Evolutionary conservation across 257 asterid genomes (phyloP), one percentile per base, ranked within the genome.

Genomic region (Thymus quinquecostatus): DNA sequence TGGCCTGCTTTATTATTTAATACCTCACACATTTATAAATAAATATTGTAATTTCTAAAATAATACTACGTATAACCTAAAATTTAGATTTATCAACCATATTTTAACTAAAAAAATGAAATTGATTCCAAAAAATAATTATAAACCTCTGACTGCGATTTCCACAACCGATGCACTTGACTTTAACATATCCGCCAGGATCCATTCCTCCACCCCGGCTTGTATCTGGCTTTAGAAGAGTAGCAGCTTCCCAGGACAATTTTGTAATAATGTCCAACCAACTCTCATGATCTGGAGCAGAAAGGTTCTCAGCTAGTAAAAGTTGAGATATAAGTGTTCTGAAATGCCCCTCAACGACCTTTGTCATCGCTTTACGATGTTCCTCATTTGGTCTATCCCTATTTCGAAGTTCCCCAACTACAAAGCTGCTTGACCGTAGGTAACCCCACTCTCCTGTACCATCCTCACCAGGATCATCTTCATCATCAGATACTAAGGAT

Each of bases 171-270:
- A 89, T 50, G 77, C 96, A 89, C 80, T 89, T 89, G 69, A 89
- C 88, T 77, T 89, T 89, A 56, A 89, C 96, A 82, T 89, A 89
- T 68, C 90, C 89, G 66, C 92, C 95, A 73, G 96, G 96, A 80
- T 89, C 96, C 96, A 89, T 89, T 68, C 90, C 90, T 61, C 96
- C 95, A 40, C 83, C 82, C 75, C 60, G 79, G 82, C 96, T 89
- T 66, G 85, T 87, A 80, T 89, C 95, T 69, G 96, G 96, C 73
- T 86, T 89, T 51, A 89, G 71, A 68, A 88, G 84, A 55, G 81
- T 78, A n/a, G 96, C 96, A 75, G 89, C 96, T 80, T 89, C 95
- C 95, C 90, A 87, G 51, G 92, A 81, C 75, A 89, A 77, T 74
- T 84, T 51, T 21, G 88, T 82, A 58, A 89, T 80, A 71, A 84